Evolutionary conservation across 2,329 filamentous ascomycete genomes (phyloP).

Genomic region (Endoconidiophora polonica): DNA sequence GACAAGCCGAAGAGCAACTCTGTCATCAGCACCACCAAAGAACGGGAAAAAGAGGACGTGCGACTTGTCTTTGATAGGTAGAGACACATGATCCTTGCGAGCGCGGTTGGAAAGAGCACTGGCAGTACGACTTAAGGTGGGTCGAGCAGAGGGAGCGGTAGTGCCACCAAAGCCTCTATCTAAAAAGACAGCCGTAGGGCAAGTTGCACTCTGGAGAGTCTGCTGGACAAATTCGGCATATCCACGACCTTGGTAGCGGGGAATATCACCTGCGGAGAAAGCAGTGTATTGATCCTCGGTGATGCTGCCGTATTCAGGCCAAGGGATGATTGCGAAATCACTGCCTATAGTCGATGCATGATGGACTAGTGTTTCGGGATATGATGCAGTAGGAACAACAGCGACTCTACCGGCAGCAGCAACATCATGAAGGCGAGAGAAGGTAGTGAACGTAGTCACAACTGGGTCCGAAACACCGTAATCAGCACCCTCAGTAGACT

Average conservation of each 20-base stretch:
- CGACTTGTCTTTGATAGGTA: conserved; percentile 46
- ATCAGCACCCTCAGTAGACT: conserved; percentile 68
- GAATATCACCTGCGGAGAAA: not conserved
- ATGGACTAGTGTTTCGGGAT: conserved; percentile 57
- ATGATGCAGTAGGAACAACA: conserved; percentile 61
- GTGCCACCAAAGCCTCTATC: conserved; percentile 32
- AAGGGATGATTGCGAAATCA: conserved; percentile 69
- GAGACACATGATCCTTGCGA: conserved; percentile 36
- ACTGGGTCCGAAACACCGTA: conserved; percentile 50
- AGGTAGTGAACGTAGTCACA: conserved; percentile 78
- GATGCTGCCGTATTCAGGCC: conserved; percentile 69
- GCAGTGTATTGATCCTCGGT: conserved; percentile 38
- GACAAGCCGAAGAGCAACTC: conserved; percentile 60
- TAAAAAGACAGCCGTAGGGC: conserved; percentile 63
- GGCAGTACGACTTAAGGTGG: conserved; percentile 25
- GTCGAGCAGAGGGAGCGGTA: not conserved
- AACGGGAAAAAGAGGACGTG: conserved; percentile 82
- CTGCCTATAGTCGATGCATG: conserved; percentile 54
- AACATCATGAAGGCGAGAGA: conserved; percentile 70
- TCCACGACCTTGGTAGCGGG: conserved; percentile 16
- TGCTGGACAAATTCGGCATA: conserved; percentile 62
- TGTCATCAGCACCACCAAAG: conserved; percentile 70
- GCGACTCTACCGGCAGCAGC: conserved; percentile 68
- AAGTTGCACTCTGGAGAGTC: conserved; percentile 44
- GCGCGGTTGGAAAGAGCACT: conserved; percentile 41